Evolutionary conservation across 192 early-diverging fungal genomes (phyloP).

Genomic region (Linnemannia elongata): DNA sequence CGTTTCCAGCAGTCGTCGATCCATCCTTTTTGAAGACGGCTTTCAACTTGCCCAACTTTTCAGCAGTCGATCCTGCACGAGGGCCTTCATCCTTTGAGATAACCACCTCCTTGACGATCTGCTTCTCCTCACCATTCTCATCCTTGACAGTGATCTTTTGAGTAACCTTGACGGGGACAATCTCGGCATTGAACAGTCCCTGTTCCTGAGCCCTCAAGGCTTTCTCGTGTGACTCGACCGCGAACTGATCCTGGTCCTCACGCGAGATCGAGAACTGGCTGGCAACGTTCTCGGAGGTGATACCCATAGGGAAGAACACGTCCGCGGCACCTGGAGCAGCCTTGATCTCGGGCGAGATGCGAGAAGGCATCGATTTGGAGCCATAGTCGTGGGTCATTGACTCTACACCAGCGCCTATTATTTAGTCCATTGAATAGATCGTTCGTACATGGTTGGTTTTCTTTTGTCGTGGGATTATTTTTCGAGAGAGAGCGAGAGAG

Average conservation of each 20-base stretch:
- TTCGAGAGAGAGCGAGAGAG: neutral
- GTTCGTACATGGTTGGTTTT: neutral
- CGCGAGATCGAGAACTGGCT: slow-evolving; percentile 86
- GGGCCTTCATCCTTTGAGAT: slow-evolving; percentile 92
- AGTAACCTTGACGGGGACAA: slow-evolving; percentile 75
- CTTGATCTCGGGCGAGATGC: slow-evolving; percentile 79
- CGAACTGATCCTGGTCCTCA: slow-evolving; percentile 87
- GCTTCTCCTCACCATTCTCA: slow-evolving; percentile 76
- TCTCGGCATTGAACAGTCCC: slow-evolving; percentile 90
- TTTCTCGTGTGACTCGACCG: slow-evolving; percentile 83
- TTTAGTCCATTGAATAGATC: neutral
- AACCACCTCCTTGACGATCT: slow-evolving; percentile 54
- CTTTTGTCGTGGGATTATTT: neutral
- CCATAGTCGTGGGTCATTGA: slow-evolving; percentile 94
- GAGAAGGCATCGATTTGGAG: slow-evolving; percentile 76
- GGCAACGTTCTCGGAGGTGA: slow-evolving; percentile 97
- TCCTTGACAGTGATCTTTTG: slow-evolving; percentile 71
- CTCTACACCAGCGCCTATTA: slow-evolving; percentile 86
- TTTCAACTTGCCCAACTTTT: slow-evolving; percentile 82
- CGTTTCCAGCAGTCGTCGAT: slow-evolving; percentile 91
- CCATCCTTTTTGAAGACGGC: slow-evolving; percentile 92
- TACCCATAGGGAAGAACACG: slow-evolving; percentile 87
- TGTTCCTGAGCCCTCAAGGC: slow-evolving; percentile 87
- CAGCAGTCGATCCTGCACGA: slow-evolving; percentile 81
- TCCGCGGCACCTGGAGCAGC: slow-evolving; percentile 76